phyloP scores from a whole-genome alignment of 2,329 filamentous ascomycete species.

The Monilinia laxa region DNA sequence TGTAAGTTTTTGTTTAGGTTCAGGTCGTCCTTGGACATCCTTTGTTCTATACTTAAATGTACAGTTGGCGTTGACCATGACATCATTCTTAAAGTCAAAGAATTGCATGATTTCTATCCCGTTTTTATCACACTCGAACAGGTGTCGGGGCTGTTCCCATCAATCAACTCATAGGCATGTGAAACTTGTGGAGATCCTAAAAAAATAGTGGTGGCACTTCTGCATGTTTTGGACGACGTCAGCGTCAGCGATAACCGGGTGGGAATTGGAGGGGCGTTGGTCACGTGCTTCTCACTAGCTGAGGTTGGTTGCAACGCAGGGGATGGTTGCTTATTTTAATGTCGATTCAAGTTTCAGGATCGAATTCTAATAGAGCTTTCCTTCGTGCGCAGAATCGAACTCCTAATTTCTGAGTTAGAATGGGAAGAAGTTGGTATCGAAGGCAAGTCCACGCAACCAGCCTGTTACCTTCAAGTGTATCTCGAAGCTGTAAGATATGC shows the following conservation, averaged over 20 bases:
- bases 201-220: constrained; percentile 3
- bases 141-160: background rate
- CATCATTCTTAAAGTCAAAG: constrained; percentile 16
- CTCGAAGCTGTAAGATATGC: no score
- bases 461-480: no score
- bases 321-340: no score
- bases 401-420: no score
- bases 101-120: background rate
- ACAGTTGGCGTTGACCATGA: constrained; percentile 6
- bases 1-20: constrained; percentile 1
- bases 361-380: no score
- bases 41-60: constrained; percentile 10
- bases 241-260: background rate
- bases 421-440: no score
- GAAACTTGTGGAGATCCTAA: constrained; percentile 6
- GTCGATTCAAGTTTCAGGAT: no score
- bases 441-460: no score
- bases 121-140: background rate
- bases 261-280: constrained; percentile 12
- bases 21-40: background rate
- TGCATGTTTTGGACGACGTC: constrained; percentile 9
- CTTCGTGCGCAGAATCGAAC: no score
- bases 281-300: background rate
- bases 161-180: constrained; percentile 11
- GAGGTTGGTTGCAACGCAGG: no score